Percentiles rank a stretch among this genome's conserved stretches.
Conservation (phyloP, 1,284 basidiomycete genomes). For the Moniliophthora roreri region DNA sequence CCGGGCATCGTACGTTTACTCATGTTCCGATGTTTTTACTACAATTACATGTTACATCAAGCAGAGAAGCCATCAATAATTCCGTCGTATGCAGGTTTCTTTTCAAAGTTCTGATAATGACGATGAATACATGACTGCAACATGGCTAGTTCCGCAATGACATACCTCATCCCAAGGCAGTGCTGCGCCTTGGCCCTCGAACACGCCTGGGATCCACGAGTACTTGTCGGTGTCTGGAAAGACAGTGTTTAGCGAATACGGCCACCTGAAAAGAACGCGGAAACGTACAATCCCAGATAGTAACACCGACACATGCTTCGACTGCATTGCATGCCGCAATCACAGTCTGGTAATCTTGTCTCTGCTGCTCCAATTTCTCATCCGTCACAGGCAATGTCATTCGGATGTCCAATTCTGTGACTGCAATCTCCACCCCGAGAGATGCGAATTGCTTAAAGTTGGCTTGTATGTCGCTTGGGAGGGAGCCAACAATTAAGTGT, state of each 20-base stretch:
- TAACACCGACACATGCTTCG: slow-evolving; percentile 49
- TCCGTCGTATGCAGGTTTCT: slow-evolving; percentile 41
- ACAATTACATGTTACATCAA: not conserved
- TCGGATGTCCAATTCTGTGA: slow-evolving; percentile 61
- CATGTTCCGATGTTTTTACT: too few relatives aligned
- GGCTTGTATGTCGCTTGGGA: slow-evolving; percentile 43
- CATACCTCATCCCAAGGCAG: slow-evolving; percentile 48
- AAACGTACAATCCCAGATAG: slow-evolving; percentile 45
- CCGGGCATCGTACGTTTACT: too few relatives aligned
- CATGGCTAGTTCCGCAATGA: slow-evolving; percentile 1
- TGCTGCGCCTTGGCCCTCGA: slow-evolving; percentile 48
- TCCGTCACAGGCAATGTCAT: slow-evolving; percentile 53
- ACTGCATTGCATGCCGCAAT: slow-evolving; percentile 53
- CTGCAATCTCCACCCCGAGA: slow-evolving; percentile 56
- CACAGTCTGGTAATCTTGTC: slow-evolving; percentile 54
- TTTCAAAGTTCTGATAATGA: slow-evolving; percentile 30
- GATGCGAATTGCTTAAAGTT: slow-evolving; percentile 48
- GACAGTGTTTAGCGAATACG: not conserved
- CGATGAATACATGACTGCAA: not conserved
- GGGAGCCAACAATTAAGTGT: slow-evolving; percentile 51
- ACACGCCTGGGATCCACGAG: slow-evolving; percentile 51
- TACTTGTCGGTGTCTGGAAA: slow-evolving; percentile 29
- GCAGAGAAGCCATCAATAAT: slow-evolving; percentile 32
- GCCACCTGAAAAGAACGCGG: not conserved
- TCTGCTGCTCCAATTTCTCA: slow-evolving; percentile 48